Conservation (phyloP, 805 yeast genomes). For the Kazachstania africana region DNA sequence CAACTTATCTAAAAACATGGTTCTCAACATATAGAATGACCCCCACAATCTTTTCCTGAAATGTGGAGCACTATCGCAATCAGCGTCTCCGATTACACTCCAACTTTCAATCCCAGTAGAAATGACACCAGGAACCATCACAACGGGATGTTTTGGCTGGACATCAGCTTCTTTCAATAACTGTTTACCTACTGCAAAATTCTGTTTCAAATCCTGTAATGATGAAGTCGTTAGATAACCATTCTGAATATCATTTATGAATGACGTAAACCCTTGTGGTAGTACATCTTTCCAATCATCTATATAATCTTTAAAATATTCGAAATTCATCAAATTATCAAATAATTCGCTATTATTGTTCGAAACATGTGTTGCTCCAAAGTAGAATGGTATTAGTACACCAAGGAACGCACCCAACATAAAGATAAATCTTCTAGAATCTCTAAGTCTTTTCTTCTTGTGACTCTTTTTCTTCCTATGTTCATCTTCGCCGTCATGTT, state of each 20-base stretch:
- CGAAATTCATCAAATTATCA: constrained; percentile 44
- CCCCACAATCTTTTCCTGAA: constrained; percentile 95
- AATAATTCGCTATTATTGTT: constrained; percentile 22
- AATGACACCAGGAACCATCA: constrained; percentile 92
- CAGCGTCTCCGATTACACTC: constrained; percentile 65
- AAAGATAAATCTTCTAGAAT: constrained; percentile 49
- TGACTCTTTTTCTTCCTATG: neutral
- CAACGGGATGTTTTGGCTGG: constrained; percentile 59
- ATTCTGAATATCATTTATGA: constrained; percentile 41
- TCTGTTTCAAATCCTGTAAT: constrained; percentile 48
- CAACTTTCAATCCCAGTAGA: constrained; percentile 93
- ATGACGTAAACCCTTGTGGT: constrained; percentile 53
- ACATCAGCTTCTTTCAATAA: constrained; percentile 42
- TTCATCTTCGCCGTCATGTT: neutral
- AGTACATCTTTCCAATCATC: constrained; percentile 65
- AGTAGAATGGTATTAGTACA: constrained; percentile 47
- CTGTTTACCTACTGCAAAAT: constrained; percentile 77
- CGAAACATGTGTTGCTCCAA: constrained; percentile 32
- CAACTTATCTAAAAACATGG: constrained; percentile 81
- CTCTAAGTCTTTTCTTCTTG: constrained; percentile 19
- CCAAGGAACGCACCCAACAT: constrained; percentile 68
- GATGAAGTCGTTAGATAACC: constrained; percentile 8
- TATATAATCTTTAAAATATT: constrained; percentile 43
- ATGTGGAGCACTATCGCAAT: constrained; percentile 74
- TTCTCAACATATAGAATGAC: constrained; percentile 83